Percentiles rank a stretch among this genome's conserved stretches.
phyloP scores from a whole-genome alignment of 768 basidiomycete species.

The Boletales sp. region DNA sequence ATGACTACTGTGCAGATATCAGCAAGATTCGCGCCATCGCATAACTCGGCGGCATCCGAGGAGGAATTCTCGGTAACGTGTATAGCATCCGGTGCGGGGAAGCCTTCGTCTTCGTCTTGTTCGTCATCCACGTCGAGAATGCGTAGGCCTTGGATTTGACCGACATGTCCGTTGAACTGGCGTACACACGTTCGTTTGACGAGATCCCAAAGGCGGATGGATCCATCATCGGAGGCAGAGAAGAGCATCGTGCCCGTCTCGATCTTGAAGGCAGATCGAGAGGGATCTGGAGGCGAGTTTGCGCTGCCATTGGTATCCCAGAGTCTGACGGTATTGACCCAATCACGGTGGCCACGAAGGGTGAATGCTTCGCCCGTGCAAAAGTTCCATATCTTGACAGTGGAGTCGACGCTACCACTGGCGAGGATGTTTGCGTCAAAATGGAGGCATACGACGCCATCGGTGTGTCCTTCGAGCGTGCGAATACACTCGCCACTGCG shows the following conservation, averaged over 20 bases:
- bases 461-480: conserved; percentile 85
- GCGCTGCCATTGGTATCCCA: conserved; percentile 60
- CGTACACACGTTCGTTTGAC: conserved; percentile 74
- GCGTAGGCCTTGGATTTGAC: conserved; percentile 90
- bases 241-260: conserved; percentile 93
- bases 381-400: conserved; percentile 94
- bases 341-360: conserved; percentile 87
- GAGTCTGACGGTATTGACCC: conserved; percentile 93
- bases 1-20: conserved; percentile 31
- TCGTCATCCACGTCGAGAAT: conserved; percentile 67
- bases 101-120: conserved; percentile 20
- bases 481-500: conserved; percentile 83
- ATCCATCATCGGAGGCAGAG: conserved; percentile 93
- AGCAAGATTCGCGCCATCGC: conserved; percentile 7
- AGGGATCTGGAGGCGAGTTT: conserved; percentile 10
- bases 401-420: conserved; percentile 91
- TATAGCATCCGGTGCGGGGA: conserved; percentile 7
- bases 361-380: conserved; percentile 89
- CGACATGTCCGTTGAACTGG: conserved; percentile 85
- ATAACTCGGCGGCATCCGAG: conserved; percentile 14
- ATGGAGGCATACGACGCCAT: conserved; percentile 86
- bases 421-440: conserved; percentile 92
- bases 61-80: conserved; percentile 14
- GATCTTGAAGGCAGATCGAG: conserved; percentile 47
- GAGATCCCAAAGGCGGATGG: conserved; percentile 94